Evolutionary conservation across 495 filamentous ascomycete species (phyloP).

Genomic region (Aspergillus avenaceus): DNA sequence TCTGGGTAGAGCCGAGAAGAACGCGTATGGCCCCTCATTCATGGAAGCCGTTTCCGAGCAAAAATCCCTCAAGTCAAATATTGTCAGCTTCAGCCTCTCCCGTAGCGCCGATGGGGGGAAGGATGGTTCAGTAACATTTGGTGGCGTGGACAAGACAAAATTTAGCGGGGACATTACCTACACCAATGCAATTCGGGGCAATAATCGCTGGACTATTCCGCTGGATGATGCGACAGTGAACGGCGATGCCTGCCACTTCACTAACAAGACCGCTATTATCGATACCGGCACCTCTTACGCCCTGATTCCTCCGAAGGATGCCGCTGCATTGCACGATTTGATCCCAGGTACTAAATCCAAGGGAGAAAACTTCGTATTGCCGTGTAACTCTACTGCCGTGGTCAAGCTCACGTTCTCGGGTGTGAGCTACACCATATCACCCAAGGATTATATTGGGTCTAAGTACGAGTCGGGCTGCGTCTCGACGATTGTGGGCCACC

Average conservation of each 20-base stretch:
- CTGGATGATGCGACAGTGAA: constrained; percentile 59
- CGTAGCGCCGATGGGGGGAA: constrained; percentile 59
- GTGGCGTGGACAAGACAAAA: constrained; percentile 58
- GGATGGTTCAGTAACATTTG: constrained; percentile 75
- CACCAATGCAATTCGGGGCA: constrained; percentile 37
- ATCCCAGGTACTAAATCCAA: constrained; percentile 54
- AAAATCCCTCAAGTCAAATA: constrained; percentile 55
- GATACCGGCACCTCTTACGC: constrained; percentile 80
- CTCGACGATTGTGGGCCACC: constrained; percentile 57
- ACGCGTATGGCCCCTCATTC: constrained; percentile 51
- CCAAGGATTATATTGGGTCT: constrained; percentile 65
- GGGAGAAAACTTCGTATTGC: constrained; percentile 57
- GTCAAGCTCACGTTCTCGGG: constrained; percentile 54
- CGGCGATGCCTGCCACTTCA: constrained; percentile 48
- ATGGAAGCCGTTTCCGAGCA: constrained; percentile 56
- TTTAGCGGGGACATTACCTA: constrained; percentile 66
- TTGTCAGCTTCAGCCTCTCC: constrained; percentile 65
- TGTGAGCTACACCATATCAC: constrained; percentile 57
- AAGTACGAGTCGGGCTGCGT: constrained; percentile 46
- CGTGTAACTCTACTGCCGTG: constrained; percentile 58
- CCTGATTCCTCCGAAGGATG: constrained; percentile 63
- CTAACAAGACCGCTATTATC: constrained; percentile 58
- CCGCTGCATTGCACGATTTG: constrained; percentile 56
- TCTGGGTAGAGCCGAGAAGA: constrained; percentile 51
- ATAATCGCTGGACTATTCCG: constrained; percentile 61